Percentiles rank a stretch among this genome's conserved stretches.
Conservation (phyloP, 192 early-diverging fungal genomes). For the Backusella liffmaniae region DNA sequence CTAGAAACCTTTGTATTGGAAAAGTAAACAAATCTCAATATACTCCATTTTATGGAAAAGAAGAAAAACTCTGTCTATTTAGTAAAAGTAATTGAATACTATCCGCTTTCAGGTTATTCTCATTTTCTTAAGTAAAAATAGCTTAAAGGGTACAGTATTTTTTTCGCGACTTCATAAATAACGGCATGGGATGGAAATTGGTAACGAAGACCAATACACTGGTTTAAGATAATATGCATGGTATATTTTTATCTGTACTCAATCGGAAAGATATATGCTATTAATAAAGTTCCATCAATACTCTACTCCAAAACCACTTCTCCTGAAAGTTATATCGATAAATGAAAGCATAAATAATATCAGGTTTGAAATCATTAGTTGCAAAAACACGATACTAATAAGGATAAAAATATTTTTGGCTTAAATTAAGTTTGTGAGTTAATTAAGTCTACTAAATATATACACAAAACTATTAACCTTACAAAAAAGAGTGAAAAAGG, state of each 20-base stretch:
- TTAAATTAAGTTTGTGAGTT: background rate
- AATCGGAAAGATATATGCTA: background rate
- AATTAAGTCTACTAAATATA: background rate
- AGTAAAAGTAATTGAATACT: no score
- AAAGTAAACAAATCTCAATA: no score
- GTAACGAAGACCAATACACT: no score
- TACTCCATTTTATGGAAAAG: no score
- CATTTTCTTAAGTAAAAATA: no score
- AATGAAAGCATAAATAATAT: background rate
- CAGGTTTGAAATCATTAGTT: background rate
- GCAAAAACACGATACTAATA: background rate
- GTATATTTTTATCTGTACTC: background rate
- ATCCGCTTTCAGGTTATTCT: no score
- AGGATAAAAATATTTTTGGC: background rate
- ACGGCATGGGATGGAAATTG: no score
- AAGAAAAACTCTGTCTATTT: no score
- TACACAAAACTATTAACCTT: background rate
- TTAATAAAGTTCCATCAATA: background rate
- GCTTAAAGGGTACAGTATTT: no score
- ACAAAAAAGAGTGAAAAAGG: background rate
- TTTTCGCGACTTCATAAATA: no score
- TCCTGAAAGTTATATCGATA: background rate
- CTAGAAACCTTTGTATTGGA: no score
- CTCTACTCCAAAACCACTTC: background rate
- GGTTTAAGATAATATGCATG: background rate